Percentiles rank a stretch among this genome's conserved stretches.
Evolutionary conservation across 2,329 filamentous ascomycete genomes (phyloP).

Genomic region (Beauveria sp.): DNA sequence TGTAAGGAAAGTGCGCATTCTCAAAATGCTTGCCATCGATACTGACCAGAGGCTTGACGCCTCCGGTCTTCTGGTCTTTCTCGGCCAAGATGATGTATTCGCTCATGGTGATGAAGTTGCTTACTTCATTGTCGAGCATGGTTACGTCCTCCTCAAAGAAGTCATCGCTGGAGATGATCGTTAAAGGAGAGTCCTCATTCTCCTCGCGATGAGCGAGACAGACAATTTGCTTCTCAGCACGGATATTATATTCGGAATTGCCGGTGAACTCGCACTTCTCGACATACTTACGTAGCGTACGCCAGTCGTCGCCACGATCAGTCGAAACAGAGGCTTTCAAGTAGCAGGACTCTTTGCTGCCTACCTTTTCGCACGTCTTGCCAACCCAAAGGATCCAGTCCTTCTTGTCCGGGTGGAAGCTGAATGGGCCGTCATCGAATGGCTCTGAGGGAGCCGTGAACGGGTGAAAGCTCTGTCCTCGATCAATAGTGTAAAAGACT

Average conservation of each 20-base stretch:
- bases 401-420: slow-evolving; percentile 77
- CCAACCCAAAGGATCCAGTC: slow-evolving; percentile 94
- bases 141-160: slow-evolving; percentile 60
- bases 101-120: slow-evolving; percentile 87
- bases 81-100: slow-evolving; percentile 92
- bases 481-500: slow-evolving; percentile 76
- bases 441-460: slow-evolving; percentile 62
- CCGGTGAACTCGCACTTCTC: slow-evolving; percentile 82
- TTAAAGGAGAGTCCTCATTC: slow-evolving; percentile 51
- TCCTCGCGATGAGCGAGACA: slow-evolving; percentile 52
- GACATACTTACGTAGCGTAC: slow-evolving; percentile 64
- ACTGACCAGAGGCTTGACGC: slow-evolving; percentile 71
- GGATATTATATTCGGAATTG: slow-evolving; percentile 47
- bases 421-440: slow-evolving; percentile 40
- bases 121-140: slow-evolving; percentile 50
- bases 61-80: slow-evolving; percentile 58
- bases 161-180: slow-evolving; percentile 70
- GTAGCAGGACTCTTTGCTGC: slow-evolving; percentile 53
- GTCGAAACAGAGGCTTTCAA: slow-evolving; percentile 67
- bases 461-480: slow-evolving; percentile 63
- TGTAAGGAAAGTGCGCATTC: slow-evolving; percentile 74
- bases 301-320: slow-evolving; percentile 77
- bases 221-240: slow-evolving; percentile 47
- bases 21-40: slow-evolving; percentile 80
- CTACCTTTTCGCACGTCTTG: slow-evolving; percentile 53